A percentile compares a stretch with the other conserved stretches of the same genome.
Evolutionary conservation across 2,329 filamentous ascomycete species (phyloP).

Genomic region (Colletotrichum tropicicola): DNA sequence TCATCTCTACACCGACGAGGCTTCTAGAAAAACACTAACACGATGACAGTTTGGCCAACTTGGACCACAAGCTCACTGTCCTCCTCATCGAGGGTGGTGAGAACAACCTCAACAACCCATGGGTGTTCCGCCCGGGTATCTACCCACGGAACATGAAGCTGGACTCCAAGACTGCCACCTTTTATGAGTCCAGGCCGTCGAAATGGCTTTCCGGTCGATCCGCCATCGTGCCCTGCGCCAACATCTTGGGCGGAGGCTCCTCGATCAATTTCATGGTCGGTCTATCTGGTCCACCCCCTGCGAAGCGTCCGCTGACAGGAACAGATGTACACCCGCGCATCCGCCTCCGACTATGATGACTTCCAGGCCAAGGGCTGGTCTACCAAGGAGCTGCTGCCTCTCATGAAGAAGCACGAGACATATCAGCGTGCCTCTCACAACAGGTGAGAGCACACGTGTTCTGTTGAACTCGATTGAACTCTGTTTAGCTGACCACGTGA

Average conservation of each 20-base stretch:
- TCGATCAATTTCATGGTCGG: conserved; percentile 81
- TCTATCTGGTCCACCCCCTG: neutral
- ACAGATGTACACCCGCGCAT: conserved; percentile 78
- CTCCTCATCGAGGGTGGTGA: conserved; percentile 77
- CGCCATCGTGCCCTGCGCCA: conserved; percentile 78
- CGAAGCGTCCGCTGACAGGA: conserved; percentile 23
- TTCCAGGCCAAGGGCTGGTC: conserved; percentile 84
- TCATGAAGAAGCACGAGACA: conserved; percentile 85
- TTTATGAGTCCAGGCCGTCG: conserved; percentile 81
- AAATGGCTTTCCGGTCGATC: conserved; percentile 76
- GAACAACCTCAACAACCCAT: conserved; percentile 81
- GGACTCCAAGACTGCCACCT: conserved; percentile 83
- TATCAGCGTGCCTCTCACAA: conserved; percentile 75
- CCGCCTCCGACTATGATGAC: conserved; percentile 79
- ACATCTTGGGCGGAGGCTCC: conserved; percentile 76
- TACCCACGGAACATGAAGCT: conserved; percentile 83
- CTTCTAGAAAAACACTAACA: conserved; percentile 46
- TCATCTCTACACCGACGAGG: conserved; percentile 15
- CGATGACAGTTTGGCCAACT: conserved; percentile 71
- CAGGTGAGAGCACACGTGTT: conserved; percentile 42
- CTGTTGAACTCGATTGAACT: neutral
- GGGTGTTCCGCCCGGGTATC: conserved; percentile 79
- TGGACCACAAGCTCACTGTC: conserved; percentile 78
- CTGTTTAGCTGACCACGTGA: neutral
- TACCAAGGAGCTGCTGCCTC: conserved; percentile 76